A percentile compares a stretch with the other conserved stretches of the same genome.
phyloP scores from a whole-genome alignment of 208 protist genomes.

The Leishmania tropica region DNA sequence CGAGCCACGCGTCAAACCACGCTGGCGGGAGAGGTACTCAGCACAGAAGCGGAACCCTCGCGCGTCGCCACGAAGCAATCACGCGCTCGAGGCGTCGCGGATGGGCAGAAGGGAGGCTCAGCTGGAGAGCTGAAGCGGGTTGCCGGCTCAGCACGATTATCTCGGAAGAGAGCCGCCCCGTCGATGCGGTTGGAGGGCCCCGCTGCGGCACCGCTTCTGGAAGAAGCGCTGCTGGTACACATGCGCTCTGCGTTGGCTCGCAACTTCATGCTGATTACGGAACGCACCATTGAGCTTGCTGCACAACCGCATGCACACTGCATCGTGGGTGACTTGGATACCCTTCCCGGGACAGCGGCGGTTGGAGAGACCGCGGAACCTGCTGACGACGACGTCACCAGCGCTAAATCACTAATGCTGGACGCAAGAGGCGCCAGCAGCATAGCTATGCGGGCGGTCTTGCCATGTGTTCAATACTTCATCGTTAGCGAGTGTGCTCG shows the following conservation, averaged over 20 bases:
- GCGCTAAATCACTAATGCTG: not conserved
- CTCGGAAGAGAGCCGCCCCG: not conserved
- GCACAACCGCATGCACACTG: not conserved
- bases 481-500: constrained; percentile 41
- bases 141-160: not conserved
- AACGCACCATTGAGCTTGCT: not conserved
- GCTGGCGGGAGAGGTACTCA: constrained; percentile 7
- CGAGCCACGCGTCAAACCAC: constrained; percentile 13
- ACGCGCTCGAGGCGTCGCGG: not conserved
- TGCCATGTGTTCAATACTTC: constrained; percentile 42
- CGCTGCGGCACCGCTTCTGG: not conserved
- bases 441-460: constrained; percentile 6
- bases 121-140: not conserved
- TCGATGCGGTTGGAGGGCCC: constrained; percentile 1
- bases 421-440: not conserved
- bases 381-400: not conserved
- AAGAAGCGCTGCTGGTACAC: constrained; percentile 16
- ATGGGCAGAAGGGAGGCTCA: not conserved
- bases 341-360: not conserved
- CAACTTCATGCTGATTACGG: not conserved
- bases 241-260: constrained; percentile 9
- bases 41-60: not conserved
- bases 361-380: not conserved
- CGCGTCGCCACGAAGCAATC: not conserved
- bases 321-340: not conserved